Percentiles rank a stretch among this genome's conserved stretches.
Conservation (phyloP, 129 eudicot species). For the Flaveria trinervia region DNA sequence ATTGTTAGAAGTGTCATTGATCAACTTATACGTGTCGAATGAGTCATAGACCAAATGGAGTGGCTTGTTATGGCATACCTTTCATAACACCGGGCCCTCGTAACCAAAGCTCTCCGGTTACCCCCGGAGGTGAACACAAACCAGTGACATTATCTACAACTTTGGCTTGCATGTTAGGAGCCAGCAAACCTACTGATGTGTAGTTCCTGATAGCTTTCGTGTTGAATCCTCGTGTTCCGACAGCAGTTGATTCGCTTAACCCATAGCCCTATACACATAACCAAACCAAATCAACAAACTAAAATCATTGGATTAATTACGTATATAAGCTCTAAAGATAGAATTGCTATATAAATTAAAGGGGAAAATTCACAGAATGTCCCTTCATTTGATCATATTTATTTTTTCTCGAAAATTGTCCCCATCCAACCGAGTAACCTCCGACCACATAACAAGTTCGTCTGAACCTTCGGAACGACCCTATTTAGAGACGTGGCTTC, state of each 20-base stretch:
- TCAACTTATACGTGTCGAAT: no score
- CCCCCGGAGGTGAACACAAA: conserved; percentile 51
- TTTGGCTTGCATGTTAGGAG: conserved; percentile 78
- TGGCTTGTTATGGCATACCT: conserved; percentile 57
- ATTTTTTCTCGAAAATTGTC: no score
- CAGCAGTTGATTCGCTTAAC: conserved; percentile 60
- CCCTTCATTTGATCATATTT: no score
- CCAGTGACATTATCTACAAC: conserved; percentile 66
- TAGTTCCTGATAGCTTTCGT: conserved; percentile 29
- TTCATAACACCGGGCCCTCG: conserved; percentile 67
- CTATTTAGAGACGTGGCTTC: no score
- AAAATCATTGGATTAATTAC: neutral
- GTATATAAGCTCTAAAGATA: no score
- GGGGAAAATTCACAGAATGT: no score
- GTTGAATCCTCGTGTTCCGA: conserved; percentile 55
- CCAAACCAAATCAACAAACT: neutral
- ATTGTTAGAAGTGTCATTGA: no score
- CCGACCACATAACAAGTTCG: no score
- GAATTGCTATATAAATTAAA: no score
- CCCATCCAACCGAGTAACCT: no score
- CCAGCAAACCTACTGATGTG: conserved; percentile 66
- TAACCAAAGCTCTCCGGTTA: conserved; percentile 74
- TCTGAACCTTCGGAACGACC: no score
- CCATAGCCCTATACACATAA: conserved; percentile 49
- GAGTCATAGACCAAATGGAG: neutral